Base-by-base conservation (phyloP, 2,329 filamentous ascomycete genomes). In the Paecilomyces dactylethromorphus region DNA sequence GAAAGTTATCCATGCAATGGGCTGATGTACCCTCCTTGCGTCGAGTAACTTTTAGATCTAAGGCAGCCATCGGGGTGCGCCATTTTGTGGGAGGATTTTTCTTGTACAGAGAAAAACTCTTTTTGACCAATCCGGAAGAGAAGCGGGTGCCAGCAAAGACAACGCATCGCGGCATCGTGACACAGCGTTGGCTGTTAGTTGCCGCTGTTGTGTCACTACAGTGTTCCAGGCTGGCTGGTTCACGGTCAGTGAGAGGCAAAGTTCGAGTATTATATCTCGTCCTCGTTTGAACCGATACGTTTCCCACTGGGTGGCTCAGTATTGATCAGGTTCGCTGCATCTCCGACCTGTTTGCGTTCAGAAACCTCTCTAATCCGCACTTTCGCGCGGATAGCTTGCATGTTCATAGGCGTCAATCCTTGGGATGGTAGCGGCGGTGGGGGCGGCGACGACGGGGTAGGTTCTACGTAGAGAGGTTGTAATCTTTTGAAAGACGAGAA, bases 321-420 rank as follows among this genome's bases (percentile, higher is more conserved):
- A 68, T 89, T 87, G 67, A 93, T 82, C 79, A 92, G 82, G 71
- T 85, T 86, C 76, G 91, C 90, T 58, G 87, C 87, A 78, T 97
- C 92, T 63, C 92, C 92, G 58, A 96, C 92, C 78, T 97, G 92
- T 75, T 90, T 89, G 64, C 92, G 83, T 78, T 93, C 91, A 60
- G 89, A 90, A 60, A 97, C 82, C 76, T 96, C 92, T 63, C 85
- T 78, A 65, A 80, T 83, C 68, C 84, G 86, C 65, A 90, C 82
- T 69, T 87, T 88, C 71, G 91, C 86, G 69, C 88, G 85, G 76
- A 87, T 86, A 55, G 83, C 76, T 71, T 80, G 80, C 67, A 77
- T 74, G 55, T 78, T 76, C 72, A 80, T 80, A 59, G 70, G 74
- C 73, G 79, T 79, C 77, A 81, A 79, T 80, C 78, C 78, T 76